These are phyloP conservation scores for Fusarium fracticaudum DNA, from an alignment of 2,329 filamentous ascomycete species.

Conservation along the genomic window DNA sequence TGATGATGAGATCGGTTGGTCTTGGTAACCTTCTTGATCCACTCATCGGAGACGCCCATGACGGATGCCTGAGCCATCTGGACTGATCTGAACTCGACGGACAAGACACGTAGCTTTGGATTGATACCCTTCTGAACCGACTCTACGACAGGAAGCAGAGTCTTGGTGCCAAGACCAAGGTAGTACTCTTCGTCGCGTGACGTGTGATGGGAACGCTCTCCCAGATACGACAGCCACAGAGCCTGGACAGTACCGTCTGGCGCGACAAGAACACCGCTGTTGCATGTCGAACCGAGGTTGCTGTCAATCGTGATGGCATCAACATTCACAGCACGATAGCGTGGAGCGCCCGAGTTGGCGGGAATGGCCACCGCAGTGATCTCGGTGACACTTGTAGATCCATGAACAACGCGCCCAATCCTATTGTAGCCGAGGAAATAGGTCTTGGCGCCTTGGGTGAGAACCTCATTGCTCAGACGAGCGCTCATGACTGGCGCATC, in stretches of 20 bases:
- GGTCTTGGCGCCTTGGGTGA: constrained; percentile 92
- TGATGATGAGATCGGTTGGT: constrained; percentile 94
- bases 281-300: constrained; percentile 88
- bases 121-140: constrained; percentile 83
- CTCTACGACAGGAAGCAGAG: constrained; percentile 85
- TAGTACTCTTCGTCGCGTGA: constrained; percentile 97
- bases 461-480: constrained; percentile 79
- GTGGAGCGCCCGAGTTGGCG: constrained; percentile 87
- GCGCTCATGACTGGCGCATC: constrained; percentile 92
- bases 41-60: constrained; percentile 96
- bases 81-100: constrained; percentile 93
- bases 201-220: constrained; percentile 81
- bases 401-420: constrained; percentile 91
- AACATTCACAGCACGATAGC: constrained; percentile 94
- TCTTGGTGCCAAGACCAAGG: constrained; percentile 88
- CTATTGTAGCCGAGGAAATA: constrained; percentile 99
- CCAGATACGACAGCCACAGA: constrained; percentile 95
- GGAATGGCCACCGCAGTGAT: constrained; percentile 97
- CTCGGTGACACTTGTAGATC: constrained; percentile 94
- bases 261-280: constrained; percentile 89
- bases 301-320: constrained; percentile 98
- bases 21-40: constrained; percentile 89
- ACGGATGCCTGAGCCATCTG: constrained; percentile 97
- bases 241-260: constrained; percentile 94
- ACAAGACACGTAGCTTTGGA: constrained; percentile 88